phyloP scores from a whole-genome alignment of 1,284 basidiomycete species.

The Malassezia dermatis region DNA sequence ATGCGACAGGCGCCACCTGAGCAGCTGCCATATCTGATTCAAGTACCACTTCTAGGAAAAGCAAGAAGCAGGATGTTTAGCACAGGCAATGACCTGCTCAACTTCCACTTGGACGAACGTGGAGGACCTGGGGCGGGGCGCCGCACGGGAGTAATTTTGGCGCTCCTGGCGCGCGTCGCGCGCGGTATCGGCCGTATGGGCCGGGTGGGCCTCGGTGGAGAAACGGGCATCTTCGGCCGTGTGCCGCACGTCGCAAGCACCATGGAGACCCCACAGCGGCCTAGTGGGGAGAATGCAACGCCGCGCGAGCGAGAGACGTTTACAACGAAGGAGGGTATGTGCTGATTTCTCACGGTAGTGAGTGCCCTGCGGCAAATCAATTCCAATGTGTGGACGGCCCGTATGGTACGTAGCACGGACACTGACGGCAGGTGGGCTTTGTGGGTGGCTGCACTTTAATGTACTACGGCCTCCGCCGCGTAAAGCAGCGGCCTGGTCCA shows the following conservation, averaged over 20 bases:
- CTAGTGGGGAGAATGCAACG: background rate
- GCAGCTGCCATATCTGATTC: background rate
- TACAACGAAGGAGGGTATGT: slow-evolving; percentile 14
- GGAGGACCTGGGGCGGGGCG: background rate
- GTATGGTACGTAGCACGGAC: slow-evolving; percentile 1
- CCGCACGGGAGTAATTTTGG: background rate
- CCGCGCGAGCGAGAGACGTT: background rate
- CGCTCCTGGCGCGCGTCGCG: background rate
- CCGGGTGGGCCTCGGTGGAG: background rate
- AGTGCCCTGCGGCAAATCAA: slow-evolving; percentile 10
- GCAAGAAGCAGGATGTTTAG: background rate
- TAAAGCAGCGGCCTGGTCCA: background rate
- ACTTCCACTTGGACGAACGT: background rate
- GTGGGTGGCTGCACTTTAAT: background rate
- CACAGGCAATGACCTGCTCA: background rate
- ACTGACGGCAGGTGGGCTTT: slow-evolving; percentile 9
- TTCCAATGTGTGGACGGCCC: slow-evolving; percentile 11
- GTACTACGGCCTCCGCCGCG: slow-evolving; percentile 6
- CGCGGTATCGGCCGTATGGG: background rate
- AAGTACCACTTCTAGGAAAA: background rate
- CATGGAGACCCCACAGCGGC: background rate
- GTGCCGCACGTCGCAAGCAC: background rate
- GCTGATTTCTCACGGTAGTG: background rate
- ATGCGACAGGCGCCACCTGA: slow-evolving; percentile 10
- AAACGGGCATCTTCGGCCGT: background rate